Base-by-base conservation (phyloP, 2,329 filamentous ascomycete genomes). In the Didymella segeticola region DNA sequence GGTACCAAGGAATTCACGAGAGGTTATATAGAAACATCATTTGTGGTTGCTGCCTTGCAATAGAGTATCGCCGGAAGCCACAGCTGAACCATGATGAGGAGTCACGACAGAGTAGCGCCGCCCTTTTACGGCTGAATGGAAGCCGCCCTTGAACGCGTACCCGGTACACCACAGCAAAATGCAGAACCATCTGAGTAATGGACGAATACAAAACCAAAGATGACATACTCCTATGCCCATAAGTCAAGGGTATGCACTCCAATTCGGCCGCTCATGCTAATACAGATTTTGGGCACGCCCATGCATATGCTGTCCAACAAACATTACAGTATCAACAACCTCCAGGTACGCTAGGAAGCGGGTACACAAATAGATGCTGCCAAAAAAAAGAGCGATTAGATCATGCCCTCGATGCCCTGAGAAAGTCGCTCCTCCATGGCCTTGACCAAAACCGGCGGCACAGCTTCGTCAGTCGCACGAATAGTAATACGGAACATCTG, bases 401-500 rank as follows among this genome's bases (percentile, higher is more conserved):
- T 50, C 49, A 72, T 46, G 17, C 72, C 72, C 46, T 75, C 72
- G 17, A 74, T 67, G 27, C 83, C 83, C 63, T 82, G 79, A 7
- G 88, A 82, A 41, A 98, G 80, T 57, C 89, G 85, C 60, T 93
- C 90, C 70, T 96, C 89, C 91, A 99, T 96, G 53, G 90, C 79
- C 74, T 91, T 93, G 68, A 95, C 79, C 51, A 99, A 74, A 17
- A 93, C 82, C 1, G 85, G 83, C 7, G 95, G 92, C 0, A 99
- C 91, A 26, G 82, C 85, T 70, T 98, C 95, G 68, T 98, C 93
- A 1, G 95, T 99, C 5, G 93, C 95, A 58, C 95, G 86, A 65
- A 99, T 89, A 0, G 95, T 99, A 56, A 98, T 82, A 47, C 95
- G 93, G 68, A 96, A 90, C 91, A 97, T 97, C 95, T 97, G 63